Evolutionary conservation across 2,329 filamentous ascomycete species (phyloP), one percentile per base, ranked within the genome.

Genomic region (Trichoderma gracile): DNA sequence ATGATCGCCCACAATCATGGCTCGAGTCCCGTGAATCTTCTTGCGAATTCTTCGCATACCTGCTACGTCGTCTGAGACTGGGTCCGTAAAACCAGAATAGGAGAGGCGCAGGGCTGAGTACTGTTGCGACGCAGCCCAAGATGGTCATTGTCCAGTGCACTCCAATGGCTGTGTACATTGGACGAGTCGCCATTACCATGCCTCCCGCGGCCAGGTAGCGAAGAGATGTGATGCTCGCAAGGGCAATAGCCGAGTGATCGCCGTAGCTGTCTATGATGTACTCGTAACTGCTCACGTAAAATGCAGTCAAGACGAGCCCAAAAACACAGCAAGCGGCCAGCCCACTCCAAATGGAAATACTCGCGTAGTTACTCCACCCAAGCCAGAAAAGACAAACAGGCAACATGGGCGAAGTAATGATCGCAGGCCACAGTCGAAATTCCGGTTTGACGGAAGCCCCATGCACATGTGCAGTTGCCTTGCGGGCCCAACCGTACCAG

Each of bases 251-350:
- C 0, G 83, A 79, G 66, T 83, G 84, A 8, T 77, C 77, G 49
- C 82, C 81, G 68, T 86, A 87, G 10, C 77, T 78, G 68, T 86
- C 83, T 64, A 86, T 86, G 59, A 87, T 81, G 69, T 87, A 87
- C 75, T 83, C 80, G 63, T 84, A 84, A 46, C 75, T 78, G 59
- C 76, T 78, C 66, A 84, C 80, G 71, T 83, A 84, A 12, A 84
- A 75, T 53, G 77, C 78, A 10, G 81, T 77, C 33, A 81, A 77
- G 1, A 81, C 82, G 66, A 79, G 80, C 6, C 84, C 83, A 68
- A 86, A 84, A 0, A 84, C 67, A 0, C 80, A 77, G n/a, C 77
- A 81, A 1, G 82, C 82, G 2, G 73, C 72, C 3, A 86, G 76
- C 0, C 81, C 80, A 19, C 78, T 80, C 82, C 82, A 86, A 19